These are phyloP conservation scores for Rhizopus sp. DNA, from an alignment of 371 early-diverging fungal species.

Conservation along the genomic window DNA sequence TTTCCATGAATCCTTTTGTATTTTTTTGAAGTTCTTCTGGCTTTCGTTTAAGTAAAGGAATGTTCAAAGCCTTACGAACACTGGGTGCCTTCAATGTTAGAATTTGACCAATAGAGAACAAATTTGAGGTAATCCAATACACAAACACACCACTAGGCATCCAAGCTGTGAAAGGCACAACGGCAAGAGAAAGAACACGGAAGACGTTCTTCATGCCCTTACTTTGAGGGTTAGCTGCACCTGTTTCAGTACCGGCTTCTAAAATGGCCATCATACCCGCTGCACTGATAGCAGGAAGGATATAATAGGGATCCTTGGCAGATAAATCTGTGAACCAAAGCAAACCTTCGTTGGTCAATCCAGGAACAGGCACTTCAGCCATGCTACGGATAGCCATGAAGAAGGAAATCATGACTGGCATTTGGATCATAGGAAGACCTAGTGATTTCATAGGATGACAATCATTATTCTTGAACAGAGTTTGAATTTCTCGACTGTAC, in stretches of 20 bases:
- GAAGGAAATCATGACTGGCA: constrained; percentile 89
- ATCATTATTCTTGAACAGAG: constrained; percentile 65
- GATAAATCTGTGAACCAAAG: constrained; percentile 87
- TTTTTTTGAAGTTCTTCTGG: constrained; percentile 50
- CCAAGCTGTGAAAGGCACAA: constrained; percentile 69
- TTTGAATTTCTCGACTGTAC: constrained; percentile 57
- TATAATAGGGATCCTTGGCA: constrained; percentile 78
- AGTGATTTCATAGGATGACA: constrained; percentile 68
- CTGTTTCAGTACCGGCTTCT: constrained; percentile 70
- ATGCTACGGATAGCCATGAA: constrained; percentile 86
- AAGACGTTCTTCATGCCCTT: constrained; percentile 70
- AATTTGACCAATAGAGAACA: constrained; percentile 73
- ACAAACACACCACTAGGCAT: constrained; percentile 84
- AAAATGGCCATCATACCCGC: constrained; percentile 74
- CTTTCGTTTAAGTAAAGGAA: constrained; percentile 56
- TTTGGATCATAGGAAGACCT: constrained; percentile 68
- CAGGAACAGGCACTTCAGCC: constrained; percentile 84
- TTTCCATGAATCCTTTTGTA: constrained; percentile 50
- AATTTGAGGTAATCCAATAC: constrained; percentile 84
- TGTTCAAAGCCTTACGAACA: constrained; percentile 59
- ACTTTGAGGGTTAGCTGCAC: constrained; percentile 48
- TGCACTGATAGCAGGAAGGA: constrained; percentile 79
- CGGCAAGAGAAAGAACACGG: constrained; percentile 63
- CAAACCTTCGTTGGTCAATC: constrained; percentile 76
- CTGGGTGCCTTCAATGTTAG: constrained; percentile 59